phyloP scores from a whole-genome alignment of 2,329 filamentous ascomycete genomes.

The Fusarium succisae region DNA sequence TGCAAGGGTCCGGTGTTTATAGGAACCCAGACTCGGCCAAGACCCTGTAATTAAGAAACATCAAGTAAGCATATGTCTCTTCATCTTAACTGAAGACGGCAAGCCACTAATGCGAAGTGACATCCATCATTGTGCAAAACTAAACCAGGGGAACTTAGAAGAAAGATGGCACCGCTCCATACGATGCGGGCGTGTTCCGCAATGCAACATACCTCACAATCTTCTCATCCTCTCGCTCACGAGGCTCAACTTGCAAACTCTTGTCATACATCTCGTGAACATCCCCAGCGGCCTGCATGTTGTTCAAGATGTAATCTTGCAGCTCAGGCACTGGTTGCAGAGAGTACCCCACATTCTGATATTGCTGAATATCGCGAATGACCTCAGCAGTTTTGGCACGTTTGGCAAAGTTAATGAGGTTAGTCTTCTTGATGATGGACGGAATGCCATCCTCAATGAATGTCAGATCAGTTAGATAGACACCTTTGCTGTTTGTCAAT shows the following conservation, averaged over 20 bases:
- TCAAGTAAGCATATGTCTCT: conserved; percentile 35
- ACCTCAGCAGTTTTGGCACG: conserved; percentile 97
- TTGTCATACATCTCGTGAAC: conserved; percentile 99
- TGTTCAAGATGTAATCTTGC: conserved; percentile 95
- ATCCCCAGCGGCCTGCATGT: conserved; percentile 94
- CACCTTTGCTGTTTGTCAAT: conserved; percentile 63
- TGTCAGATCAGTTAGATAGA: conserved; percentile 95
- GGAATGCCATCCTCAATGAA: conserved; percentile 99
- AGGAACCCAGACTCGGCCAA: conserved; percentile 70
- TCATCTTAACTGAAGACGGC: conserved; percentile 8
- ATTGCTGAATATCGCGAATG: conserved; percentile 98
- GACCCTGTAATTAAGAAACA: conserved; percentile 55
- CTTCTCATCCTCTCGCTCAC: conserved; percentile 98
- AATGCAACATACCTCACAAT: conserved; percentile 85
- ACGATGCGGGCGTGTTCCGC: conserved; percentile 39
- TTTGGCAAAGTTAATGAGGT: conserved; percentile 98
- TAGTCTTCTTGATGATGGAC: conserved; percentile 93
- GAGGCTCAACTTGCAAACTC: conserved; percentile 90
- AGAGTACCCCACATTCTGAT: conserved; percentile 96
- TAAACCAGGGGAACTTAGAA: conserved; percentile 27
- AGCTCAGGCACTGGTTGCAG: conserved; percentile 89
- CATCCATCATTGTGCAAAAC: conserved; percentile 6
- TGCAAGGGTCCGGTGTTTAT: conserved; percentile 47
- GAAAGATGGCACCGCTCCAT: conserved; percentile 31
- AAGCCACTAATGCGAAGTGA: conserved; percentile 9